Evolutionary conservation across 2,329 filamentous ascomycete genomes (phyloP), one percentile per base, ranked within the genome.

Genomic region (Fusarium luffae): DNA sequence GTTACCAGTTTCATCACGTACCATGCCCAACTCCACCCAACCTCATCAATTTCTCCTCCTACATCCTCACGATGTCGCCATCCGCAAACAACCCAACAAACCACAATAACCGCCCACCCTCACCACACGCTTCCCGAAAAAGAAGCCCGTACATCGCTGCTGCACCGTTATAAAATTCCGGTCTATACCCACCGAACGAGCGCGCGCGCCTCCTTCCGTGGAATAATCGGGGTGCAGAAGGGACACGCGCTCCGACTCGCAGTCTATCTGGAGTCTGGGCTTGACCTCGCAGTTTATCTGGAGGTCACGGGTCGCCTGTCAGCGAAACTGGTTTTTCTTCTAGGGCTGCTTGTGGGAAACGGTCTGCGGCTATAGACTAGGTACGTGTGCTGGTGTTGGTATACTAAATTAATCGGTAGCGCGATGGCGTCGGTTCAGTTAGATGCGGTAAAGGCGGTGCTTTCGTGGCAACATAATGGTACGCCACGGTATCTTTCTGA

Each of bases 161-260:
- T 49, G 47, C 47, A 37, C 47, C 47, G 30, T 25, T 5, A 21
- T 49, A 49, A 49, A 49, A 49, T 37, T 49, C 47, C 47, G 47
- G 28, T 30, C 18, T 49, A 49, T 49, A 49, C 47, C 47, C 47
- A 49, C 28, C 13, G 28, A 49, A 49, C 47, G 47, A 49, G 46
- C 13, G n/a, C 19, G 44, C 44, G 44, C 44, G 27, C 18, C 47
- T 49, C 47, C 47, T 49, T 49, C 18, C 11, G 47, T 49, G 47
- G 19, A 49, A 49, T 49, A 49, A 49, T 30, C 47, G 47, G 47
- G 47, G 47, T 49, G 47, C 16, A 49, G 47, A 49, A 49, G 47
- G 47, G 47, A 49, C 30, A 10, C 16, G 47, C 23, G 16, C 28
- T 49, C 28, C 13, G 47, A 32, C 28, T 49, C 14, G 28, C 47